Percentiles rank a stretch among this genome's conserved stretches.
phyloP scores from a whole-genome alignment of 1,284 basidiomycete species.

The Baeospora myosura region DNA sequence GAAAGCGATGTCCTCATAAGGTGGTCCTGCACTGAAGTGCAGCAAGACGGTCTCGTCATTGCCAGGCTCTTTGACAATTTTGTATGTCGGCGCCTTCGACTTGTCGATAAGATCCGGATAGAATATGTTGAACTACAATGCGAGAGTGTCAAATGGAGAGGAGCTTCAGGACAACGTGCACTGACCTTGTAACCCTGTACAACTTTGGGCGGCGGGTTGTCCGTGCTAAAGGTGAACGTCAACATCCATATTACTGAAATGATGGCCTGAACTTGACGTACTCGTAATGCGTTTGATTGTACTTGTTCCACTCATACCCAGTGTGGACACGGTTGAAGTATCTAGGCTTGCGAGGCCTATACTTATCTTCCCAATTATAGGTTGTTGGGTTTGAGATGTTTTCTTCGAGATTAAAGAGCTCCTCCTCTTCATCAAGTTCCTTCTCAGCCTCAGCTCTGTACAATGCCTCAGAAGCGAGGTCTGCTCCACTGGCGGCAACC shows the following conservation, averaged over 20 bases:
- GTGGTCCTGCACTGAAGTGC: conserved; percentile 93
- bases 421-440: conserved; percentile 92
- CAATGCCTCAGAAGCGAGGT: conserved; percentile 77
- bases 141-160: conserved; percentile 12
- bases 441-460: conserved; percentile 85
- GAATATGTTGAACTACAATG: conserved; percentile 79
- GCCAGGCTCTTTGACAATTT: conserved; percentile 84
- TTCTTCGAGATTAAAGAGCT: conserved; percentile 88
- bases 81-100: conserved; percentile 91
- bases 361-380: conserved; percentile 99
- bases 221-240: conserved; percentile 50
- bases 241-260: conserved; percentile 8
- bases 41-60: conserved; percentile 93
- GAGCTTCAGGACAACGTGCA: too few relatives aligned
- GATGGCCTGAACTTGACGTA: conserved; percentile 34
- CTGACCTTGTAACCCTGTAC: conserved; percentile 99
- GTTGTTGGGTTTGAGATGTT: conserved; percentile 73
- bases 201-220: conserved; percentile 95
- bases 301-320: conserved; percentile 99
- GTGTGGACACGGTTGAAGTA: conserved; percentile 99
- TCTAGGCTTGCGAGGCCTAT: conserved; percentile 93
- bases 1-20: conserved; percentile 99
- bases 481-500: conserved; percentile 54
- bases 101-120: conserved; percentile 98
- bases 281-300: conserved; percentile 99